A percentile compares a stretch with the other conserved stretches of the same genome.
These are phyloP conservation scores for Benincasa hispida DNA, from an alignment of 306 rosid genomes.

Conservation along the genomic window DNA sequence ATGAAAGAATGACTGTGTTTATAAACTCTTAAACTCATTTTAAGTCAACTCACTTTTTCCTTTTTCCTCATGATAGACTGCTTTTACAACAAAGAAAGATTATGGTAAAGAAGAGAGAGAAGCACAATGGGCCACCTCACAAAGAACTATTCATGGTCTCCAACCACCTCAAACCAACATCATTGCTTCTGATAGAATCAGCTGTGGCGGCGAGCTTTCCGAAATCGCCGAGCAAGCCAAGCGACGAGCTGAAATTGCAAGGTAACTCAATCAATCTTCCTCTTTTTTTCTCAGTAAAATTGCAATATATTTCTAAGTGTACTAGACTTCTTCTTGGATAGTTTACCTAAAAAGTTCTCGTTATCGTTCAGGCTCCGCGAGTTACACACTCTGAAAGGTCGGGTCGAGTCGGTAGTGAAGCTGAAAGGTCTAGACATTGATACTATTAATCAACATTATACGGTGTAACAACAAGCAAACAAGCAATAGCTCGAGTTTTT, in stretches of 20 bases:
- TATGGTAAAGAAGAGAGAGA: slow-evolving; percentile 98
- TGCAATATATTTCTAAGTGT: too few relatives aligned
- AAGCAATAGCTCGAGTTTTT: too few relatives aligned
- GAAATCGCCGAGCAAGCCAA: slow-evolving; percentile 99
- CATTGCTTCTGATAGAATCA: slow-evolving; percentile 50
- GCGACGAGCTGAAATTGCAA: slow-evolving; percentile 94
- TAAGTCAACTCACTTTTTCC: not conserved
- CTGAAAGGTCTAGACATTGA: slow-evolving; percentile 94
- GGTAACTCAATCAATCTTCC: slow-evolving; percentile 20
- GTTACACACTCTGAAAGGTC: slow-evolving; percentile 81
- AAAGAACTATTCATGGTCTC: slow-evolving; percentile 95
- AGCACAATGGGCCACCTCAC: slow-evolving; percentile 99
- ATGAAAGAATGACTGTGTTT: not conserved
- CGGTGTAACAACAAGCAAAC: slow-evolving; percentile 33
- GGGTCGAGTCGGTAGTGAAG: slow-evolving; percentile 96
- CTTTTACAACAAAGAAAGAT: slow-evolving; percentile 96
- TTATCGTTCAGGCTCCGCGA: slow-evolving; percentile 61
- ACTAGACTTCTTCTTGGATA: too few relatives aligned
- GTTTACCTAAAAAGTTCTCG: too few relatives aligned
- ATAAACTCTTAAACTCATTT: not conserved
- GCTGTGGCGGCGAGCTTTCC: slow-evolving; percentile 75
- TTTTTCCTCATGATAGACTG: slow-evolving; percentile 46
- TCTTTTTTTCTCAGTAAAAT: too few relatives aligned
- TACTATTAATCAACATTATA: slow-evolving; percentile 84
- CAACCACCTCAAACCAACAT: slow-evolving; percentile 71